A percentile compares a stretch with the other conserved stretches of the same genome.
Conservation (phyloP, 805 yeast species). For the Ogataea wickerhamii region DNA sequence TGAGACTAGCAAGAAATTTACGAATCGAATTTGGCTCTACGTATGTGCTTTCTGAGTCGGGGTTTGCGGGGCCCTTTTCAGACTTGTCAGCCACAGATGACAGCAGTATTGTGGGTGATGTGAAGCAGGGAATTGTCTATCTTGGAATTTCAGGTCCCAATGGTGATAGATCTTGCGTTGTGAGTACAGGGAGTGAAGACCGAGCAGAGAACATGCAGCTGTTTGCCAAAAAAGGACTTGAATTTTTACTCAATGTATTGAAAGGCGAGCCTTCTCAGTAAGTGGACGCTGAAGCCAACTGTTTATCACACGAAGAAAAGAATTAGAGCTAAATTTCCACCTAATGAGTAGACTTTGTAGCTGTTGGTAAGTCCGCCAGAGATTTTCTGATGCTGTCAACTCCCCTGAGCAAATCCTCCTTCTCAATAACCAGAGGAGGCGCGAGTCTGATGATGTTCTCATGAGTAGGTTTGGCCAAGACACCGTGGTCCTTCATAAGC, state of each 20-base stretch:
- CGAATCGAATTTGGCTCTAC: constrained; percentile 80
- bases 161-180: constrained; percentile 46
- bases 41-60: constrained; percentile 79
- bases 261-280: constrained; percentile 21
- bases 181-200: constrained; percentile 44
- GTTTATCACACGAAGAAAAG: no score
- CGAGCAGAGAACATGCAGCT: constrained; percentile 69
- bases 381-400: constrained; percentile 66
- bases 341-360: constrained; percentile 42
- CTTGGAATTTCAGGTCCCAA: constrained; percentile 67
- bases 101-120: constrained; percentile 27
- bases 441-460: constrained; percentile 94
- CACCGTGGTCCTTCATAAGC: constrained; percentile 82
- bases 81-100: constrained; percentile 29
- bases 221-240: constrained; percentile 67
- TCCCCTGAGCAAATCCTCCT: constrained; percentile 81
- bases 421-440: constrained; percentile 88
- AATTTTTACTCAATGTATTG: constrained; percentile 53
- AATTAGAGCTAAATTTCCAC: neutral
- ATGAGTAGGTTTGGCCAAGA: constrained; percentile 95
- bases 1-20: constrained; percentile 73
- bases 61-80: constrained; percentile 75
- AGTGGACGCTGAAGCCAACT: neutral
- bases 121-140: constrained; percentile 62
- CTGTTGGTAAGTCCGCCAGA: constrained; percentile 54